Percentiles rank a stretch among this genome's conserved stretches.
These are phyloP conservation scores for Calonectria henricotiae DNA, from an alignment of 2,329 filamentous ascomycete species.

Conservation along the genomic window DNA sequence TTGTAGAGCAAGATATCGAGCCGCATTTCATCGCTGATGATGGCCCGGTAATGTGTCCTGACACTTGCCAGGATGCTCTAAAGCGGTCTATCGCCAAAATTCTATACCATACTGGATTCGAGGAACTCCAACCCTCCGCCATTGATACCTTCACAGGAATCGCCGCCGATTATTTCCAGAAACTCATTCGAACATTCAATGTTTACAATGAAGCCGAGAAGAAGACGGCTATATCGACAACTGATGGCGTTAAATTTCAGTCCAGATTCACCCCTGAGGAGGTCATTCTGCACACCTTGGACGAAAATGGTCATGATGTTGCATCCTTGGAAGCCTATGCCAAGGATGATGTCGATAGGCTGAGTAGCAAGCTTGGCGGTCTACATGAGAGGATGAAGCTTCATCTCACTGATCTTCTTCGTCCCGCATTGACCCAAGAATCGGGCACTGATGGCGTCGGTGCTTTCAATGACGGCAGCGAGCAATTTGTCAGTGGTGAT, in stretches of 20 bases:
- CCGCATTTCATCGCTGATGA: conserved; percentile 92
- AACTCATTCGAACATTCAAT: conserved; percentile 85
- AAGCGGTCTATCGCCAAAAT: conserved; percentile 95
- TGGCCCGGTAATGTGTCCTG: conserved; percentile 88
- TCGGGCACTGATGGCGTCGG: conserved; percentile 87
- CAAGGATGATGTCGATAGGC: conserved; percentile 92
- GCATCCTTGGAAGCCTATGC: conserved; percentile 88
- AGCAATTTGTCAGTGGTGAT: conserved; percentile 96
- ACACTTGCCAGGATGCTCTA: conserved; percentile 86
- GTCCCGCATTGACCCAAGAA: conserved; percentile 85
- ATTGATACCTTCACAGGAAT: conserved; percentile 92
- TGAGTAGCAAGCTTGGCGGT: conserved; percentile 82
- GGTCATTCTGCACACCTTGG: conserved; percentile 87
- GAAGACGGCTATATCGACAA: conserved; percentile 68
- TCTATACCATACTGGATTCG: conserved; percentile 96
- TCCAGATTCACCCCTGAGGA: conserved; percentile 87
- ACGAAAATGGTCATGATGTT: conserved; percentile 87
- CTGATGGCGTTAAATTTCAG: conserved; percentile 66
- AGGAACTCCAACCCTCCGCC: conserved; percentile 96
- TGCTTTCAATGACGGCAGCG: conserved; percentile 96
- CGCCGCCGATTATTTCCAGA: conserved; percentile 90
- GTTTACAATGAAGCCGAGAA: conserved; percentile 89
- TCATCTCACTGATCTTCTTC: conserved; percentile 92
- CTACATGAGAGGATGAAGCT: conserved; percentile 97
- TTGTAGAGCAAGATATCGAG: conserved; percentile 88